Evolutionary conservation across 495 filamentous ascomycete species (phyloP), one percentile per base, ranked within the genome.

Genomic region (Achaetomiella virescens): DNA sequence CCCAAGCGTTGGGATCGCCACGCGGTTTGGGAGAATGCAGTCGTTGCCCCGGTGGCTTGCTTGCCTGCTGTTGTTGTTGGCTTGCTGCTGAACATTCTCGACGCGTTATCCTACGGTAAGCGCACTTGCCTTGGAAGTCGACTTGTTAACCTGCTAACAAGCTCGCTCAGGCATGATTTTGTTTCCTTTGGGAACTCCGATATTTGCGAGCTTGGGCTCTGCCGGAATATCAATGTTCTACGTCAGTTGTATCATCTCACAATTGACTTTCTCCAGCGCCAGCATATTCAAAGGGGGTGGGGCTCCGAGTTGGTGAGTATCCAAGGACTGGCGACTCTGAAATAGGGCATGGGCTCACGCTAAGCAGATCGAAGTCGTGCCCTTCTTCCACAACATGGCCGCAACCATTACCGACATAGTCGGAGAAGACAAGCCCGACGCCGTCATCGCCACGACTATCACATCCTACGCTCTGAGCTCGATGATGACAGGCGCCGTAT

Each of bases 141-240:
- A 31, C 46, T 38, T 41, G 20, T 15, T 24, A n/a, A 25, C 1
- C 21, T 20, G 17, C 57, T 70, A 50, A 66, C 43, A n/a, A 6
- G 18, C 22, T 22, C 9, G n/a, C n/a, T n/a, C 45, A 87, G 84
- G 85, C 52, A 92, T 96, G 86, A 97, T 98, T 60, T 71, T 98
- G 17, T 98, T 98, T 59, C 93, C 93, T 6, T 77, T 97, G 22
- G 89, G 90, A 18, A 84, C 87, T 61, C 81, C 86, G 1, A 81
- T 95, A 17, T 98, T 98, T 65, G 77, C 84, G 25, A 75, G 84
- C 46, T 80, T 97, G 22, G 93, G 91, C 4, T 81, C 91, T 4
- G 92, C 96, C 48, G 93, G 93, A 14, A 95, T 98, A 54, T 96
- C 95, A 0, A 97, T 98, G 76, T 98, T 97, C 73, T 98, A 97